Base-by-base conservation (phyloP, 768 basidiomycete genomes). In the Lyophyllum decastes region DNA sequence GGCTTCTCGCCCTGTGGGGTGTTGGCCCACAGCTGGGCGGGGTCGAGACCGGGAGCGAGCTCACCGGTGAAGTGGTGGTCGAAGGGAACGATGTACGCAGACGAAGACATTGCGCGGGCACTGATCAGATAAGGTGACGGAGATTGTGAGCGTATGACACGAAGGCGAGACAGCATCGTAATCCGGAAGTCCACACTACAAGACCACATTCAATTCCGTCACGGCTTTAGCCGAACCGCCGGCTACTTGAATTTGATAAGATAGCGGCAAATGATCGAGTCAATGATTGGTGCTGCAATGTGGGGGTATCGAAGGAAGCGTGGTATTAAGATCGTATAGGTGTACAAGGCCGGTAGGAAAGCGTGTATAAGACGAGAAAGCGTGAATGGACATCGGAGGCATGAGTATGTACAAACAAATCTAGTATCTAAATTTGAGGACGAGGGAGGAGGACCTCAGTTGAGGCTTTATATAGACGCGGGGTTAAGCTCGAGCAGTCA, bases 1-100 rank as follows among this genome's bases (percentile, higher is more conserved):
- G 77, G 74, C 64, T 84, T 85, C 49, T 82, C 73, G 17, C 73
- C 76, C 0, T 82, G 80, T 1, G 82, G 76, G 11, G 78, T 78
- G 0, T 70, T 53, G 0, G 76, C 60, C 88, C 87, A 90, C 30
- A 89, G 73, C 52, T 78, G 59, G 24, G 75, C 69, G 1, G 82
- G 64, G 63, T 85, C 72, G 64, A 84, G 67, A 35, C 77, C 74
- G 0, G 75, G 60, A 17, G 70, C 68, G 12, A 66, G 63, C 17
- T 69, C 60, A 38, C 63, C 52, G 16, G 76, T 66, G 6, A 70
- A 68, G 56, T 75, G 66, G 61, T 80, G 83, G 68, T 88, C 81
- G 70, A 83, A 72, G 5, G 85, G 87, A 44, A 88, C 67, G 70
- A 90, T 63, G 69, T 78, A 82, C 16, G 86, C 84, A 24, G 78